phyloP scores from a whole-genome alignment of 2,329 filamentous ascomycete species.

The Sclerotinia trifoliorum region DNA sequence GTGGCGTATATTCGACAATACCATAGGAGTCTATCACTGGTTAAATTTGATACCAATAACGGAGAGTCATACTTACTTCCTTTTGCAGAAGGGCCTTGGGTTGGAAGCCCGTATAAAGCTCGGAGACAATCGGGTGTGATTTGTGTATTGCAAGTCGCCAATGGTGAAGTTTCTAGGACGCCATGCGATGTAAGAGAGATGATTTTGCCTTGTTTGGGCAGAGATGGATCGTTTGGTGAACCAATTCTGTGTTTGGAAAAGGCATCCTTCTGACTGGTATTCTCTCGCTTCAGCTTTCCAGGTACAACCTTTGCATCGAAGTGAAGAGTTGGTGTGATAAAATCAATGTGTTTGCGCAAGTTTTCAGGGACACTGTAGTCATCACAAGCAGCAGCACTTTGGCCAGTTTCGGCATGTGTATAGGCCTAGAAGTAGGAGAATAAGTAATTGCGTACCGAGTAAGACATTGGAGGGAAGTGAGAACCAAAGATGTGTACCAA shows the following conservation, averaged over 20 bases:
- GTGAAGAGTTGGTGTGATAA: constrained; percentile 26
- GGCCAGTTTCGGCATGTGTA: constrained; percentile 27
- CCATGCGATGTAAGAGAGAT: neutral
- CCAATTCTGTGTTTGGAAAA: constrained; percentile 37
- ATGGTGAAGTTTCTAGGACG: neutral
- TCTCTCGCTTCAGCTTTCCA: constrained; percentile 17
- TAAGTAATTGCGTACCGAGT: neutral
- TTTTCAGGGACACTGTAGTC: constrained; percentile 24
- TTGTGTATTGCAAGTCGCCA: constrained; percentile 47
- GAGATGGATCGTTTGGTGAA: constrained; percentile 37
- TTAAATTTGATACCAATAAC: neutral
- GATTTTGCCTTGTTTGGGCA: constrained; percentile 38
- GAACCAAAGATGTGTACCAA: neutral
- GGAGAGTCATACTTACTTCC: constrained; percentile 21
- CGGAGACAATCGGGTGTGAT: constrained; percentile 57
- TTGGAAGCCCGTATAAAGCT: constrained; percentile 49
- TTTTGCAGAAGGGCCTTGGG: constrained; percentile 37
- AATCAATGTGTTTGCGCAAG: constrained; percentile 24
- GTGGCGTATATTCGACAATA: constrained; percentile 49
- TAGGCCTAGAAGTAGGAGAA: constrained; percentile 15
- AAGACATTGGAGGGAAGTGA: neutral
- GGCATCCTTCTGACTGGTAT: neutral
- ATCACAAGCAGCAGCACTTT: constrained; percentile 27
- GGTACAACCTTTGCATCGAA: constrained; percentile 24
- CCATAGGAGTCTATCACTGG: constrained; percentile 45